Conservation (phyloP, 192 early-diverging fungal genomes). For the Backusella circina region DNA sequence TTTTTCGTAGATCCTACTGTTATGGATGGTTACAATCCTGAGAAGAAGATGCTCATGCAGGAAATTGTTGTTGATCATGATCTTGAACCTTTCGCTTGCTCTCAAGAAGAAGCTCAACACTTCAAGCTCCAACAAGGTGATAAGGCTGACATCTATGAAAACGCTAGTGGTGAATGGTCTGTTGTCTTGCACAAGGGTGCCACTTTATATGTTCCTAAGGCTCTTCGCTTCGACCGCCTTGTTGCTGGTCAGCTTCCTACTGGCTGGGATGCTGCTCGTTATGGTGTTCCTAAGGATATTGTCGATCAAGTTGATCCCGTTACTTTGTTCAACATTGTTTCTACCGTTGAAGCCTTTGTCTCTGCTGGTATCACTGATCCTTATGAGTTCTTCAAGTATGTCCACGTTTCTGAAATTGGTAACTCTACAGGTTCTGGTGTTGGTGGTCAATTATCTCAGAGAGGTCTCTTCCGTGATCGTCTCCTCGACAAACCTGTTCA, state of each 20-base stretch:
- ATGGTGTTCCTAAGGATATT: conserved; percentile 91
- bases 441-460: conserved; percentile 78
- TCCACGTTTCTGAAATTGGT: conserved; percentile 92
- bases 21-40: conserved; percentile 84
- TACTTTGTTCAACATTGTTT: conserved; percentile 85
- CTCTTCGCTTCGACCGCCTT: conserved; percentile 83
- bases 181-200: conserved; percentile 87
- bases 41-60: conserved; percentile 81
- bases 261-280: conserved; percentile 89
- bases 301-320: conserved; percentile 88
- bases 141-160: conserved; percentile 69
- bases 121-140: conserved; percentile 82
- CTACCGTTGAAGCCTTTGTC: conserved; percentile 89
- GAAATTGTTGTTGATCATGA: conserved; percentile 87
- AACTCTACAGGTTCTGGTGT: conserved; percentile 89
- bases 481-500: conserved; percentile 78
- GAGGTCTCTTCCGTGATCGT: conserved; percentile 78
- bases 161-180: conserved; percentile 64
- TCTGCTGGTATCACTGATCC: conserved; percentile 92
- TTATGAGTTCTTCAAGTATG: conserved; percentile 96
- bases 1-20: conserved; percentile 58
- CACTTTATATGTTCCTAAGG: conserved; percentile 87
- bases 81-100: conserved; percentile 83
- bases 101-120: conserved; percentile 80
- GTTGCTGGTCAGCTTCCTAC: conserved; percentile 94